Conservation (phyloP, 306 rosid species). For the Quercus dentata region DNA sequence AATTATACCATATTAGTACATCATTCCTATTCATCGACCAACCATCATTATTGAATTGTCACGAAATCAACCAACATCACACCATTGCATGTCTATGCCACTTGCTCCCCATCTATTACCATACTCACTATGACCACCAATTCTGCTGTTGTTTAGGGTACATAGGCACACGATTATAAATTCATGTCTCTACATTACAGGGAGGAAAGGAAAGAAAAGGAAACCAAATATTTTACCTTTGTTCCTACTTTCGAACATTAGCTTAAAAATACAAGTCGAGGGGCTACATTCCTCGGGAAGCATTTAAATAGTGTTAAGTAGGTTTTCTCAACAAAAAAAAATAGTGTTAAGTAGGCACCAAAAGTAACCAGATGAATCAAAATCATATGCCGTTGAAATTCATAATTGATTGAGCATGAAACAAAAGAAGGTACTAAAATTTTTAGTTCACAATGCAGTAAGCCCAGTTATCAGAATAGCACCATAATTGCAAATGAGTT, state of each 20-base stretch:
- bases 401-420: neutral
- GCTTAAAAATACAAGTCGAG: neutral
- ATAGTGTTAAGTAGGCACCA: neutral
- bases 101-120: too few species aligned
- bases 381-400: neutral
- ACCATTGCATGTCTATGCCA: neutral
- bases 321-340: neutral
- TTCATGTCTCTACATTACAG: neutral
- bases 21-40: too few species aligned
- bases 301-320: neutral
- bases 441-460: neutral
- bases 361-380: neutral
- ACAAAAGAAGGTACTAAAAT: neutral
- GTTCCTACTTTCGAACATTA: neutral
- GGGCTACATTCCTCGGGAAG: too few species aligned
- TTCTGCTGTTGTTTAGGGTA: neutral
- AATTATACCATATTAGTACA: too few species aligned
- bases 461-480: conserved; percentile 1
- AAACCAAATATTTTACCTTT: neutral
- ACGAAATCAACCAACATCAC: neutral
- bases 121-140: neutral
- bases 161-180: too few species aligned
- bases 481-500: conserved; percentile 31
- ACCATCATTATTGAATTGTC: too few species aligned
- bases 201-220: neutral